These are phyloP conservation scores for Fagopyrum esculentum DNA, from an alignment of 148 eudicot genomes.

Conservation along the genomic window DNA sequence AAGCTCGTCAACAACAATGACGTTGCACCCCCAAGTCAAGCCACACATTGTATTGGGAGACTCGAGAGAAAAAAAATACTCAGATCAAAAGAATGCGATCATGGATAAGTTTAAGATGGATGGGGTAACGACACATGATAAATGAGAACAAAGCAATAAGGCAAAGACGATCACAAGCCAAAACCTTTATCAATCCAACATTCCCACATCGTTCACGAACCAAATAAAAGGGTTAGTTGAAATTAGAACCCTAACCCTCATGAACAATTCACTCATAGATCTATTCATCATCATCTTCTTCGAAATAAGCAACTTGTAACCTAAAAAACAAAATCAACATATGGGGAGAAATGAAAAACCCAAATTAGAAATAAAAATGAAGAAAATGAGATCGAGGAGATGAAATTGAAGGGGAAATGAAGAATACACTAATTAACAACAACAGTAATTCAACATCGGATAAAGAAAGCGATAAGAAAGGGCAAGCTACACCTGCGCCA, in stretches of 20 bases:
- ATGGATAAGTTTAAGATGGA: neutral
- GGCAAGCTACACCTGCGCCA: too few species aligned
- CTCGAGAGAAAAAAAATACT: constrained; percentile 5
- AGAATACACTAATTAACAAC: too few species aligned
- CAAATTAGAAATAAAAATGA: too few species aligned
- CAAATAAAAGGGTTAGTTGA: neutral
- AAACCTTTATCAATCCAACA: neutral
- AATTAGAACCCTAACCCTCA: neutral
- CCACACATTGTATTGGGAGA: constrained; percentile 7
- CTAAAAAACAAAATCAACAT: too few species aligned
- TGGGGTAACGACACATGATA: too few species aligned
- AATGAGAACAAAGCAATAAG: too few species aligned
- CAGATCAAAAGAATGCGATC: constrained; percentile 7
- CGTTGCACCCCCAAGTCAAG: constrained; percentile 10
- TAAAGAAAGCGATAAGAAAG: too few species aligned
- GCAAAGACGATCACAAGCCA: neutral
- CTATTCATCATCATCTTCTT: neutral
- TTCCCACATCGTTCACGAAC: neutral
- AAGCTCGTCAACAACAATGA: constrained; percentile 4
- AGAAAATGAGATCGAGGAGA: too few species aligned
- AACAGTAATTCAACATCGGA: too few species aligned
- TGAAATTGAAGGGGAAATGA: too few species aligned
- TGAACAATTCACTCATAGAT: constrained; percentile 1
- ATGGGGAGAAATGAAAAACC: too few species aligned
- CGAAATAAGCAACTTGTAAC: too few species aligned